These are phyloP conservation scores for Helianthus tuberosus DNA, from an alignment of 129 eudicot genomes.

Conservation along the genomic window DNA sequence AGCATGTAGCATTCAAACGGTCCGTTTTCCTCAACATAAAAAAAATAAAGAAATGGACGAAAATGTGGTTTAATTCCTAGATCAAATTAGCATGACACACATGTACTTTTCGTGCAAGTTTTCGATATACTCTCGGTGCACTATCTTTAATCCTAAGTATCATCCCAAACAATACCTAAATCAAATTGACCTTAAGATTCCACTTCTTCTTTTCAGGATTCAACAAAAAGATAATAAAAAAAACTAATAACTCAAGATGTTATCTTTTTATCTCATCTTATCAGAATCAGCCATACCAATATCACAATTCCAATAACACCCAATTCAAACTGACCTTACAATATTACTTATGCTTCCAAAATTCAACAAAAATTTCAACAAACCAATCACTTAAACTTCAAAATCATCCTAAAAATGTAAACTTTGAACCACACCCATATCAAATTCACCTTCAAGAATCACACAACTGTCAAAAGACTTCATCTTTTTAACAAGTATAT, in stretches of 20 bases:
- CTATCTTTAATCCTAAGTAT: neutral
- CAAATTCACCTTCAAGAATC: neutral
- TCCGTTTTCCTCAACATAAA: neutral
- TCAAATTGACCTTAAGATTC: constrained; percentile 13
- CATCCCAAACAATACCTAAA: constrained; percentile 16
- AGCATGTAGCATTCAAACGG: neutral
- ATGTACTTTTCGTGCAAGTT: neutral
- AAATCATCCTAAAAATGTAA: neutral
- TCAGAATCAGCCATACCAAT: constrained; percentile 9
- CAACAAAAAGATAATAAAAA: neutral
- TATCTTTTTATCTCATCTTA: neutral
- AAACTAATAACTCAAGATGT: constrained; percentile 1
- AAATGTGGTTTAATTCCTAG: neutral
- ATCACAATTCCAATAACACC: constrained; percentile 9
- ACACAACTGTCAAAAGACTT: too few relatives aligned
- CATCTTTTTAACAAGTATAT: too few relatives aligned
- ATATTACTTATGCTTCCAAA: neutral
- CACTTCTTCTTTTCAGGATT: neutral
- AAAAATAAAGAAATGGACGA: neutral
- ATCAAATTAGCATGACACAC: constrained; percentile 5
- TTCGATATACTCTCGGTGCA: neutral
- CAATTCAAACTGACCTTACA: neutral
- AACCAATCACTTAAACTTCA: neutral
- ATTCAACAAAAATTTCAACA: constrained; percentile 7
- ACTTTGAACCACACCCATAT: constrained; percentile 3